These are phyloP conservation scores for Talaromyces sp. DNA, from an alignment of 2,329 filamentous ascomycete species.

Conservation along the genomic window DNA sequence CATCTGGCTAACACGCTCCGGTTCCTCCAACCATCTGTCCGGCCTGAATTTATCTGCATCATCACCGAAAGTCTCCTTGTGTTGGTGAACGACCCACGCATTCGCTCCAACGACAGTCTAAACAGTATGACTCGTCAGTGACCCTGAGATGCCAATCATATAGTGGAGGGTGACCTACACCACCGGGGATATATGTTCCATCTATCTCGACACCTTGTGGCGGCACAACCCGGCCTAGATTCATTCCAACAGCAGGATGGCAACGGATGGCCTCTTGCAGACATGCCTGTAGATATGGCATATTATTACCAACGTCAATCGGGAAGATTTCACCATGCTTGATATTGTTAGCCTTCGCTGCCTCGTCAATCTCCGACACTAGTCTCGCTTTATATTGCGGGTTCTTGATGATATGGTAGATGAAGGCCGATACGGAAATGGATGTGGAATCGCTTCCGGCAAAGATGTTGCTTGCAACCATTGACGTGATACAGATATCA, in stretches of 20 bases:
- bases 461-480: slow-evolving; percentile 39
- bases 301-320: slow-evolving; percentile 29
- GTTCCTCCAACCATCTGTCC: slow-evolving; percentile 12
- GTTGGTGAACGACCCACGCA: slow-evolving; percentile 15
- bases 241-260: slow-evolving; percentile 22
- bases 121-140: neutral
- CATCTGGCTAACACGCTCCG: slow-evolving; percentile 8
- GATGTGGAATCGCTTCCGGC: slow-evolving; percentile 47
- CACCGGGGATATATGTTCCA: slow-evolving; percentile 21
- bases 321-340: slow-evolving; percentile 23
- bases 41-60: slow-evolving; percentile 17
- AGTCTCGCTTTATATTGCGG: slow-evolving; percentile 29
- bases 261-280: slow-evolving; percentile 22
- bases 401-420: slow-evolving; percentile 39
- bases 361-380: slow-evolving; percentile 33
- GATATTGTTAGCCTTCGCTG: slow-evolving; percentile 22
- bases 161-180: slow-evolving; percentile 12
- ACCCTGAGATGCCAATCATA: neutral
- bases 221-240: slow-evolving; percentile 20
- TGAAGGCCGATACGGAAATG: slow-evolving; percentile 35
- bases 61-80: slow-evolving; percentile 16
- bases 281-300: slow-evolving; percentile 32
- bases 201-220: slow-evolving; percentile 19
- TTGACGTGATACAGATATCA: slow-evolving; percentile 35
- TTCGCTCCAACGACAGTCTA: slow-evolving; percentile 10